Conservation (phyloP, 345 rosid species). For the Cochlearia excelsa region DNA sequence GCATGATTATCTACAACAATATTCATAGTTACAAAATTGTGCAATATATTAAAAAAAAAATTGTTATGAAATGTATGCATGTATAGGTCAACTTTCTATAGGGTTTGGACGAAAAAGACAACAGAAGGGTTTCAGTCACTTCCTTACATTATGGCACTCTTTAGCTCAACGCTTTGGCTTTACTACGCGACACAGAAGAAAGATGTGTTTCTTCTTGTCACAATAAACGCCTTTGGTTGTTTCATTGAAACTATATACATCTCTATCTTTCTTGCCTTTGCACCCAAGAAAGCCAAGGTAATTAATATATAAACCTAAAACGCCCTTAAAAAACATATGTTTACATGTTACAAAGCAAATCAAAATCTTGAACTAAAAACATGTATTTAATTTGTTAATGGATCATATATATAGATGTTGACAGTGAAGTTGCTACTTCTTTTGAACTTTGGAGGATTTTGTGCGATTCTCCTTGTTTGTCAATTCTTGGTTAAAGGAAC, state of each 20-base stretch:
- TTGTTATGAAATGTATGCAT: neutral
- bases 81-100: constrained; percentile 70
- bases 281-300: constrained; percentile 56
- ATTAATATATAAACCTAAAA: too few species aligned
- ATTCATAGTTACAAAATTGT: too few species aligned
- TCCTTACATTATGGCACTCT: constrained; percentile 61
- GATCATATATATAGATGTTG: constrained; percentile 43
- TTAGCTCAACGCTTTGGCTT: constrained; percentile 65
- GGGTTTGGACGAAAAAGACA: constrained; percentile 65
- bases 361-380: too few species aligned
- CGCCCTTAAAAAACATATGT: too few species aligned
- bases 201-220: constrained; percentile 60
- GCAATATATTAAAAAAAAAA: too few species aligned
- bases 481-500: constrained; percentile 47
- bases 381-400: too few species aligned
- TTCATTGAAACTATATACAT: constrained; percentile 61
- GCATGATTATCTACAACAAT: too few species aligned
- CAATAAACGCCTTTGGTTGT: constrained; percentile 62
- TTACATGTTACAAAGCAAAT: constrained; percentile 1
- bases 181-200: constrained; percentile 59
- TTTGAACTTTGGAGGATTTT: constrained; percentile 50
- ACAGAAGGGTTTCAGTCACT: constrained; percentile 70
- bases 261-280: constrained; percentile 48
- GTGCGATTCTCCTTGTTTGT: constrained; percentile 41
- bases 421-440: constrained; percentile 49